Percentiles rank a stretch among this genome's conserved stretches.
These are phyloP conservation scores for Pythium rhizo-oryzae DNA, from an alignment of 352 stramenopile genomes.

Conservation along the genomic window DNA sequence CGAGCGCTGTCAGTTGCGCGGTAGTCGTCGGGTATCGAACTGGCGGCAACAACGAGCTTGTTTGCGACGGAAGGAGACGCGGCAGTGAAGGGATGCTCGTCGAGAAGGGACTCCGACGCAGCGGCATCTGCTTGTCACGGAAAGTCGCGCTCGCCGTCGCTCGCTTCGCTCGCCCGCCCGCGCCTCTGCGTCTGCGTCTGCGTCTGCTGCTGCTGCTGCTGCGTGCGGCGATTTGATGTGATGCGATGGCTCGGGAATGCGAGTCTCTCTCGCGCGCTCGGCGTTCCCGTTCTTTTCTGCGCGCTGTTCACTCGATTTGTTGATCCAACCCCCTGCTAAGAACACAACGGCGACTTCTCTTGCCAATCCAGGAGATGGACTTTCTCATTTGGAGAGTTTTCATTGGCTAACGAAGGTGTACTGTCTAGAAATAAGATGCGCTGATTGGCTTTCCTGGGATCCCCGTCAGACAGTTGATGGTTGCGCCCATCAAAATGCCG, in stretches of 20 bases:
- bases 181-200: not conserved
- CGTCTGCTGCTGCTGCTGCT: too few species aligned
- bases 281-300: not conserved
- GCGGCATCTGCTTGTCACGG: not conserved
- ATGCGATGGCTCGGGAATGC: not conserved
- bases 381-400: not conserved
- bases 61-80: constrained; percentile 6
- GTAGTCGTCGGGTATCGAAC: constrained; percentile 3
- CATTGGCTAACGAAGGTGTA: not conserved
- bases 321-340: not conserved
- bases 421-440: not conserved
- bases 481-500: not conserved
- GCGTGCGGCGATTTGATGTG: not conserved
- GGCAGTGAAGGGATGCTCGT: not conserved
- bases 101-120: not conserved
- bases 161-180: not conserved
- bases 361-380: not conserved
- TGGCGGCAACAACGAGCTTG: not conserved
- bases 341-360: constrained; percentile 9
- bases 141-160: too few species aligned
- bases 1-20: constrained; percentile 10
- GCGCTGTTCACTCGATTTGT: constrained; percentile 1
- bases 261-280: not conserved
- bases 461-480: not conserved
- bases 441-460: not conserved